These are phyloP conservation scores for Phytophthora sp. DNA, from an alignment of 352 stramenopile species.

Conservation along the genomic window DNA sequence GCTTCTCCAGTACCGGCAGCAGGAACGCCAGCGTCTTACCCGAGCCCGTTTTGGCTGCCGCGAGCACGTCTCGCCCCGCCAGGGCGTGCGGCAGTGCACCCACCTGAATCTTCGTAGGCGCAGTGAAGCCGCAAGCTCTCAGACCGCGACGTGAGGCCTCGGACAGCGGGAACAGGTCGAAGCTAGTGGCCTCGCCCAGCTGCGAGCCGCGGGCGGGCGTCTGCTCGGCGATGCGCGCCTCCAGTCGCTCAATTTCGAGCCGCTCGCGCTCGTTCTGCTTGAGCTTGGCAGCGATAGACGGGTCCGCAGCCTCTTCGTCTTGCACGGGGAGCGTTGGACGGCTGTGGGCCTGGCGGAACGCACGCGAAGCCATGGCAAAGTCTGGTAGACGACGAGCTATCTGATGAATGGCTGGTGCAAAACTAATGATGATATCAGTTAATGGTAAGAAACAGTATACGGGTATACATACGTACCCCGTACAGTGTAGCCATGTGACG, in stretches of 20 bases:
- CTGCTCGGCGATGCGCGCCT: constrained; percentile 67
- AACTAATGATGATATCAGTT: constrained; percentile 5
- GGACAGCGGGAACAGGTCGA: constrained; percentile 88
- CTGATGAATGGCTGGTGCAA: constrained; percentile 39
- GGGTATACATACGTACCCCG: too few species aligned
- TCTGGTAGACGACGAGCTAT: neutral
- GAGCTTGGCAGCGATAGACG: constrained; percentile 45
- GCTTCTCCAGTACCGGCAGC: constrained; percentile 89
- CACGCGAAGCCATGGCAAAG: constrained; percentile 37
- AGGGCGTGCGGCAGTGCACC: constrained; percentile 88
- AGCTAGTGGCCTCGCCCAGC: constrained; percentile 72
- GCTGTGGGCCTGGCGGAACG: constrained; percentile 38
- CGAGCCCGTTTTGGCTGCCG: constrained; percentile 92
- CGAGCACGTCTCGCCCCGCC: constrained; percentile 91
- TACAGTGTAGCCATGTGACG: constrained; percentile 39
- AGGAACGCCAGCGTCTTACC: constrained; percentile 95
- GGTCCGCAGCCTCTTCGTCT: constrained; percentile 22
- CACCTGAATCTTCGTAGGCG: constrained; percentile 91
- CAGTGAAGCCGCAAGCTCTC: constrained; percentile 79
- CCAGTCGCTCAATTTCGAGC: constrained; percentile 71
- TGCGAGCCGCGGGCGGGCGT: constrained; percentile 83
- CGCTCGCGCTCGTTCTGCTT: constrained; percentile 81
- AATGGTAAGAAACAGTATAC: constrained; percentile 1
- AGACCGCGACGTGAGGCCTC: constrained; percentile 76
- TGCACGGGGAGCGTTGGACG: constrained; percentile 12